Evolutionary conservation across 352 stramenopile species (phyloP), one percentile per base, ranked within the genome.

Genomic region (Phytophthora litchii): DNA sequence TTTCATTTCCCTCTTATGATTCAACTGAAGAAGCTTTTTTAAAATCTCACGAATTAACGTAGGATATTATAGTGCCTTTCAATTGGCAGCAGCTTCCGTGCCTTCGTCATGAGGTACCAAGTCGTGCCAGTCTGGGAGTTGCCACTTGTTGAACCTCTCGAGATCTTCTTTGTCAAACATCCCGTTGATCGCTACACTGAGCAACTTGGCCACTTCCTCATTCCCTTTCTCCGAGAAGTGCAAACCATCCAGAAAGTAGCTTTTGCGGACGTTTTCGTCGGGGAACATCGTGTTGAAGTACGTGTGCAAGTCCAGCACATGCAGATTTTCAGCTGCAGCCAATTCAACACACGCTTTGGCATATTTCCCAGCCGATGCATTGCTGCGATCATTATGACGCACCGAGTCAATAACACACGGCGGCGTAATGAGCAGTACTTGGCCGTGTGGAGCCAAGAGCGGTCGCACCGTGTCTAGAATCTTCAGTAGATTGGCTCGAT

Each of bases 181-280:
- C 9, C 49, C 42, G n/a, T 63, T 72, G 54, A 76, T 73, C 25
- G 61, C 61, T 1, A 70, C 46, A 11, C 37, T 16, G 5, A 76
- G 50, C 25, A 73, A 36, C 29, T 64, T 65, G 41, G 40, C 63
- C 16, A 70, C 46, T 42, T 76, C 67, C 32, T 70, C 50, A 51
- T 88, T 88, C 35, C 80, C 80, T 17, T 70, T 70, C 35, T 67
- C 36, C 4, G 61, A 79, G 32, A 90, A 79, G 53, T 90, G 80
- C 44, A 88, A 64, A 0, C 80, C 80, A 38, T 90, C 80, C 11
- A 72, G 50, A 42, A 75, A 78, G 60, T 60, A 51, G 52, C 46
- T 21, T 51, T 66, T 47, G 27, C 72, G 65, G n/a, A 61, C 52
- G 1, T 47, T 58, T 34, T 62, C 64, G 14, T 72, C 53, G 50